Evolutionary conservation across 495 filamentous ascomycete species (phyloP), one percentile per base, ranked within the genome.

Genomic region (Astrocystis sublimbata): DNA sequence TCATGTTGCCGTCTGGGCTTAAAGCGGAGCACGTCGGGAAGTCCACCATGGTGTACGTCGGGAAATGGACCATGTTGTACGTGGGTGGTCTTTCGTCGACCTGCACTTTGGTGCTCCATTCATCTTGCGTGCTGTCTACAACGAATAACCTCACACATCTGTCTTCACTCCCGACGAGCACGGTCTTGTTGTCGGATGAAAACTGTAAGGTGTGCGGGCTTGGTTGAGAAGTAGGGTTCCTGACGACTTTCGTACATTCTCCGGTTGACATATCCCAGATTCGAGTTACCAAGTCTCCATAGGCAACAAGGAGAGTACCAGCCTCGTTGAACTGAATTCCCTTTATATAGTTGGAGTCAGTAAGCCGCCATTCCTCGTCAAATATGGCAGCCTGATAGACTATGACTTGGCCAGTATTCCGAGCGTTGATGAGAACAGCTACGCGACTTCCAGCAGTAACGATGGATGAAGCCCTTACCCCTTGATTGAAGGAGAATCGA

Each of bases 1-100:
- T 35, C 52, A 50, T 56, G n/a, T 31, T 46, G n/a, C 40, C 36
- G 47, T 67, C 65, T 3, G 42, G 62, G 45, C 65, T 67, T 10
- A 67, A 33, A 24, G 56, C 53, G 1, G 42, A 26, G 42, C 42
- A 52, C 21, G 15, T 12, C 3, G 58, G 42, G 19, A 31, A 4
- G 13, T 51, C 52, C 10, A 46, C 33, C 12, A 13, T 19, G 6
- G 26, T 49, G 13, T 31, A n/a, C n/a, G n/a, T n/a, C n/a, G n/a
- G n/a, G 19, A 31, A 4, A 21, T 51, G 51, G 15, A 46, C 33
- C 12, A 13, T 19, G 6, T n/a, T 49, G 13, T 31, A 28, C 23
- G 51, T 31, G 10, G 36, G 15, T 17, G 26, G 5, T 17, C 21
- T 3, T 52, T 52, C 49, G 28, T 52, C n/a, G 6, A 52, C 7